A percentile compares a stretch with the other conserved stretches of the same genome.
Conservation (phyloP, 2,329 filamentous ascomycete species). For the Claviceps sorghi region DNA sequence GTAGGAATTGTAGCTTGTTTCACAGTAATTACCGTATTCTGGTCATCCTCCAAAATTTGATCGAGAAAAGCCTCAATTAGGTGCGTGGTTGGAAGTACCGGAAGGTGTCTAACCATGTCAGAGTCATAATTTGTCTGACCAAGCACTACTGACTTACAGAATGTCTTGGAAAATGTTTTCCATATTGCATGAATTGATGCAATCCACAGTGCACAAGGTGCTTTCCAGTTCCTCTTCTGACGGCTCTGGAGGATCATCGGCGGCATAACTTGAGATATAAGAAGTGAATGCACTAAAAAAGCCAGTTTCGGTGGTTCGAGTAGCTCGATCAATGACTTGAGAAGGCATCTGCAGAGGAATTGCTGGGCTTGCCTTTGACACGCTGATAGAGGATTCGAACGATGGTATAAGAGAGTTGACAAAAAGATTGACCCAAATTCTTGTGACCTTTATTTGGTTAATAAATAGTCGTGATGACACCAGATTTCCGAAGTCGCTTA, state of each 20-base stretch:
- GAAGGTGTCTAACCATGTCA: constrained; percentile 21
- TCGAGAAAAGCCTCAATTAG: constrained; percentile 57
- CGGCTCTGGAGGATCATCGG: constrained; percentile 91
- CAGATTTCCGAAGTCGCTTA: constrained; percentile 28
- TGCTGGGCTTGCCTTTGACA: constrained; percentile 54
- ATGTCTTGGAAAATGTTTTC: constrained; percentile 73
- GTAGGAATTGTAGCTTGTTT: constrained; percentile 66
- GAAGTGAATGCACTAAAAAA: constrained; percentile 90
- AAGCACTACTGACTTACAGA: constrained; percentile 37
- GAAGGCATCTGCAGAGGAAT: constrained; percentile 87
- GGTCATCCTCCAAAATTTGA: constrained; percentile 71
- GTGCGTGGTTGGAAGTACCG: constrained; percentile 16
- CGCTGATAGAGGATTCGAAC: constrained; percentile 51
- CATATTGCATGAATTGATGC: constrained; percentile 78
- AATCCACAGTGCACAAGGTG: constrained; percentile 86
- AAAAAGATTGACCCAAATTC: constrained; percentile 91
- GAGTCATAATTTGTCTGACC: background rate
- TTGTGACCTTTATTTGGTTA: constrained; percentile 48
- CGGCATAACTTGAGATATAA: constrained; percentile 97
- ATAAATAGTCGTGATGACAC: background rate
- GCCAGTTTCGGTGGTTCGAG: constrained; percentile 63
- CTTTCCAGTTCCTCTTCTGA: constrained; percentile 96
- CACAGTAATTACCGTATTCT: constrained; percentile 68
- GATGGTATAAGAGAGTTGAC: constrained; percentile 84
- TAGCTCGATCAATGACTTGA: constrained; percentile 78